Evolutionary conservation across 352 stramenopile species (phyloP), one percentile per base, ranked within the genome.

Genomic region (Globisporangium spinosum): DNA sequence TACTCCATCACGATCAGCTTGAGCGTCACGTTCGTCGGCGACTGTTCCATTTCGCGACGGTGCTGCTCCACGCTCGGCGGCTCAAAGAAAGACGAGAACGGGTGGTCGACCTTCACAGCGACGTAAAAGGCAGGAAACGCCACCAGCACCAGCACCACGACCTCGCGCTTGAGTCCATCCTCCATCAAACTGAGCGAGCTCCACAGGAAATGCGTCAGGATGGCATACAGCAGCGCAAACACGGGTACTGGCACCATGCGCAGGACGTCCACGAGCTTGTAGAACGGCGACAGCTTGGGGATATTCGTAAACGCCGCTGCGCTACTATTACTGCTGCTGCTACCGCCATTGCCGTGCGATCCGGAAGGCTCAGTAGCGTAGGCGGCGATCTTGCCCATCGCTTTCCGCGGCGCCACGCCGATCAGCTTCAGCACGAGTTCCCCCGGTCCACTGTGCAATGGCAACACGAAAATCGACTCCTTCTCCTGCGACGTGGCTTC

Each of bases 1-100:
- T 92, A 92, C 70, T 92, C 83, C 55, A 76, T 79, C 47, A 91
- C 83, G 49, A 91, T 87, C 23, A 94, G 69, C 72, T 94, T 94
- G 56, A 94, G 73, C 23, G 75, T 89, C 53, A 68, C 77, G 25
- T 66, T 81, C 23, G 69, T 51, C 22, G 51, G 20, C 35, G 65
- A 58, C 4, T 45, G 38, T 45, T 74, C 72, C 7, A 34, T 47
- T 1, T 78, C 71, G 32, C 29, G 40, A 20, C 6, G 47, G 22
- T 43, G 32, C 3, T 22, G 25, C 27, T 75, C 68, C 3, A 63
- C 68, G 10, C 70, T 49, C 27, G 77, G 76, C 29, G 82, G 67
- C 38, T 85, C 74, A 57, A 93, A 87, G 12, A 89, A 71, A 22
- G 72, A 70, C 56, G 83, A 91, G 68, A 91, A 82, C 34, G 83